phyloP scores from a whole-genome alignment of 345 rosid genomes.

The Triadica sebifera region DNA sequence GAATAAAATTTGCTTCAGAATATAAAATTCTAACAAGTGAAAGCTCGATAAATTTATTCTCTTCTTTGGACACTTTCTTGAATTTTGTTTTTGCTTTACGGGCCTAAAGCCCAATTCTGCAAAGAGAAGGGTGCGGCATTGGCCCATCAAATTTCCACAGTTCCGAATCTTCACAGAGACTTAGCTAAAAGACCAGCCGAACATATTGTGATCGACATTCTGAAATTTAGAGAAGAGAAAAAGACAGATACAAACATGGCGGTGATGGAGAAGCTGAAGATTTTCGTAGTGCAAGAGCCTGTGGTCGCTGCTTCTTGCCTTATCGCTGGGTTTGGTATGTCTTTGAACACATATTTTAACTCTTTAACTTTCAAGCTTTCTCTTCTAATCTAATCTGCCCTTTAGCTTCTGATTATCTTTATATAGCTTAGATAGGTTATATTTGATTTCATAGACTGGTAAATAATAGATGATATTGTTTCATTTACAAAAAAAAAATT shows the following conservation, averaged over 20 bases:
- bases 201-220: background rate
- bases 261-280: slow-evolving; percentile 77
- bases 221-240: slow-evolving; percentile 12
- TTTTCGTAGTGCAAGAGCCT: slow-evolving; percentile 87
- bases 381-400: background rate
- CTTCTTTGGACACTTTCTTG: background rate
- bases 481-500: too few species aligned
- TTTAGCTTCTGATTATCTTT: background rate
- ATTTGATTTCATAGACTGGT: background rate
- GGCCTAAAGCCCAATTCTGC: background rate
- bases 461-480: background rate
- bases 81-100: background rate
- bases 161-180: too few species aligned
- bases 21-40: too few species aligned
- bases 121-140: background rate
- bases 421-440: background rate
- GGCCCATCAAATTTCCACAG: background rate
- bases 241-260: slow-evolving; percentile 43
- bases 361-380: background rate
- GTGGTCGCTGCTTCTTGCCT: slow-evolving; percentile 87
- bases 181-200: background rate
- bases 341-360: background rate
- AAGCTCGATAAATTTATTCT: too few species aligned
- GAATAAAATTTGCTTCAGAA: too few species aligned
- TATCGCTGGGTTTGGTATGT: slow-evolving; percentile 74